Percentiles rank a stretch among this genome's conserved stretches.
phyloP scores from a whole-genome alignment of 805 yeast species.

The Lachancea waltii region DNA sequence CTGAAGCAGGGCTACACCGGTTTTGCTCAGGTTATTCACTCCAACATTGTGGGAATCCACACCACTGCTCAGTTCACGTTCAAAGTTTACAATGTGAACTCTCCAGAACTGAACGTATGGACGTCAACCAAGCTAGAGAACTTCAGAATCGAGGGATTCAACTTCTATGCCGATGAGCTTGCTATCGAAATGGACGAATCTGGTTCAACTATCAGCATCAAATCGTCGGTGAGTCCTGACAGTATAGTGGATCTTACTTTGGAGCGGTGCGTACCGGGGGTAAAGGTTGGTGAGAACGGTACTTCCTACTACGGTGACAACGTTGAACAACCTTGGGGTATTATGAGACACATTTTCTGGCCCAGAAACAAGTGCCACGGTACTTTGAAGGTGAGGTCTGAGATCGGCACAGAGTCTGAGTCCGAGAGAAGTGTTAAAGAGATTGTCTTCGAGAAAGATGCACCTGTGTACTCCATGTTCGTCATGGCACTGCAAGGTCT shows the following conservation, averaged over 20 bases:
- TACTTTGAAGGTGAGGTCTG: slow-evolving; percentile 36
- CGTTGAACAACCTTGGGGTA: slow-evolving; percentile 84
- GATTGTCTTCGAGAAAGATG: slow-evolving; percentile 21
- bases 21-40: slow-evolving; percentile 91
- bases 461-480: slow-evolving; percentile 55
- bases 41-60: slow-evolving; percentile 81
- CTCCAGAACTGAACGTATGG: slow-evolving; percentile 49
- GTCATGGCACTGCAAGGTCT: slow-evolving; percentile 97
- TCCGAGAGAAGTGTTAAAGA: slow-evolving; percentile 15
- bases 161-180: slow-evolving; percentile 73
- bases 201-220: slow-evolving; percentile 45
- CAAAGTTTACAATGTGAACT: slow-evolving; percentile 47
- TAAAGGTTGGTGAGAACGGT: slow-evolving; percentile 88
- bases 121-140: slow-evolving; percentile 85
- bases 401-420: slow-evolving; percentile 30
- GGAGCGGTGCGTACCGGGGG: slow-evolving; percentile 62
- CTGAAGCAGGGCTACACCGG: slow-evolving; percentile 61
- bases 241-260: slow-evolving; percentile 65
- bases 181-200: slow-evolving; percentile 55
- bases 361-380: slow-evolving; percentile 79
- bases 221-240: slow-evolving; percentile 61
- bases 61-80: slow-evolving; percentile 93
- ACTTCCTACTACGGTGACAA: slow-evolving; percentile 82
- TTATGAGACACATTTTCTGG: slow-evolving; percentile 95
- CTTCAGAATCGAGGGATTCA: slow-evolving; percentile 63